phyloP scores from a whole-genome alignment of 495 filamentous ascomycete genomes.

The Apiosordaria backusii region DNA sequence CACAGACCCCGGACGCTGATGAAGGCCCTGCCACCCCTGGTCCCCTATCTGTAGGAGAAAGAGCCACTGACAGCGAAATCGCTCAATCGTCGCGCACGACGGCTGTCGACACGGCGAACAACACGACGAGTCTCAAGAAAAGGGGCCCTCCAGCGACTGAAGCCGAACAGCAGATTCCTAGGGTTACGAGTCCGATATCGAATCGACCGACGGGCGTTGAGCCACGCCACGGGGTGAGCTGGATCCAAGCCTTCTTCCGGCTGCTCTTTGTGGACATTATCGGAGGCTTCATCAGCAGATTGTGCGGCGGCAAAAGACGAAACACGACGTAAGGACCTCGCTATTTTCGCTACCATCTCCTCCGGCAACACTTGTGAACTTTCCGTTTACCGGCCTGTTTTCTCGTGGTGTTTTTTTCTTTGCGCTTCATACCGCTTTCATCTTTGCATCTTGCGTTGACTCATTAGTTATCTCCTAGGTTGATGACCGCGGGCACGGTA shows the following conservation, averaged over 20 bases:
- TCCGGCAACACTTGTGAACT: not conserved
- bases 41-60: not conserved
- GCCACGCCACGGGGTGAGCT: slow-evolving; percentile 17
- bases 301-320: slow-evolving; percentile 62
- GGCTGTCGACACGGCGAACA: not conserved
- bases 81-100: not conserved
- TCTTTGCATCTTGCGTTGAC: slow-evolving; percentile 1
- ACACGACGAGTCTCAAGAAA: slow-evolving; percentile 1
- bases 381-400: not conserved
- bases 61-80: not conserved
- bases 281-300: slow-evolving; percentile 27
- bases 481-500: not conserved
- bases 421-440: not conserved
- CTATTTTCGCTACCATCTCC: not conserved
- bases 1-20: not conserved
- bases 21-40: not conserved
- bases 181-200: not conserved
- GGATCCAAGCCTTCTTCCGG: slow-evolving; percentile 30
- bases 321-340: slow-evolving; percentile 57
- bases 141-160: not conserved
- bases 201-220: slow-evolving; percentile 8
- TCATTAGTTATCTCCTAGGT: not conserved
- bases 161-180: not conserved
- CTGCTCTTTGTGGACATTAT: slow-evolving; percentile 34
- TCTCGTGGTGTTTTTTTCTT: not conserved